These are phyloP conservation scores for Sporothrix pseudoabietina DNA, from an alignment of 2,329 filamentous ascomycete genomes.

Conservation along the genomic window DNA sequence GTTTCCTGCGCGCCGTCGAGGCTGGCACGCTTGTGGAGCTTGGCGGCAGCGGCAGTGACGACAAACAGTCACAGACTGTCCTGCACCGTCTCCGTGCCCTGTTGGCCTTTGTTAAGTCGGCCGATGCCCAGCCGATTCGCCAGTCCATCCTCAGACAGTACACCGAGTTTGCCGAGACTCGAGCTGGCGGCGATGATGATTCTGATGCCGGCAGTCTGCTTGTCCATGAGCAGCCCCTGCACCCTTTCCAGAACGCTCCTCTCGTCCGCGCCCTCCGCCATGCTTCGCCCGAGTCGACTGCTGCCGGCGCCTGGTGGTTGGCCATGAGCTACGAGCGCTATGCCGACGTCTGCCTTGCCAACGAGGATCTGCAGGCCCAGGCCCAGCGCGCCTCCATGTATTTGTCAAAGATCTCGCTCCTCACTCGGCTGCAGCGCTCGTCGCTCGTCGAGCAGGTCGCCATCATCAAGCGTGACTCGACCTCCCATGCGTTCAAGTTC, in stretches of 20 bases:
- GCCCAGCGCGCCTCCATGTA: constrained; percentile 44
- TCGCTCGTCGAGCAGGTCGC: constrained; percentile 57
- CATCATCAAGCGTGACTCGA: constrained; percentile 63
- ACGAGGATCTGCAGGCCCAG: constrained; percentile 48
- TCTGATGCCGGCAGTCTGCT: background rate
- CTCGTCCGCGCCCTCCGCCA: constrained; percentile 49
- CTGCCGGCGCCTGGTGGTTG: constrained; percentile 49
- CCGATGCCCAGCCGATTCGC: constrained; percentile 41
- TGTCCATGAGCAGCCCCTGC: constrained; percentile 51
- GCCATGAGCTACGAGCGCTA: constrained; percentile 56
- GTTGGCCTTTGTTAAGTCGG: constrained; percentile 38
- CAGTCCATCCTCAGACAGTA: constrained; percentile 43
- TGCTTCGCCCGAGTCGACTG: background rate
- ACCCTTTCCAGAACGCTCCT: constrained; percentile 61
- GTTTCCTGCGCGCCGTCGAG: constrained; percentile 28
- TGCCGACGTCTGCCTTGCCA: constrained; percentile 48
- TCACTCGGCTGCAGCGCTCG: constrained; percentile 65
- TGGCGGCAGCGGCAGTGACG: background rate
- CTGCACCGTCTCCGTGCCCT: constrained; percentile 32
- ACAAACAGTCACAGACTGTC: background rate
- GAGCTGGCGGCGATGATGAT: background rate
- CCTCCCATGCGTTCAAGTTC: constrained; percentile 56
- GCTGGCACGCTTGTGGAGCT: constrained; percentile 2
- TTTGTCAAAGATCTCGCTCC: constrained; percentile 53
- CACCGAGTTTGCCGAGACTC: constrained; percentile 6